Base-by-base conservation (phyloP, 106 monocot genomes). In the Apostasia ramifera region DNA sequence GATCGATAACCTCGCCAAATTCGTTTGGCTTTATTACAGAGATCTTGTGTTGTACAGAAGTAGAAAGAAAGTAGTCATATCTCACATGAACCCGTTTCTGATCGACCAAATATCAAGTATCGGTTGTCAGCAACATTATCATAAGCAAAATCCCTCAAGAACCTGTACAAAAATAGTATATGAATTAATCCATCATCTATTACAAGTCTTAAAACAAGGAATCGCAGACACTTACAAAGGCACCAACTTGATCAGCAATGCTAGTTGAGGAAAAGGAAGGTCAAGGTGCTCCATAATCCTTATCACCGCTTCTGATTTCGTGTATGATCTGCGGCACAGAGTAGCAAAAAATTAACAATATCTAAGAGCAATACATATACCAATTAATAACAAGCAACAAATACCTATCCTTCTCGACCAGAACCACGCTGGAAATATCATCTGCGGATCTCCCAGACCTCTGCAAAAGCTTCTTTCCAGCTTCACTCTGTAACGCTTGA, bases 391-490 rank as follows among this genome's bases (percentile, higher is more conserved):
- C 64, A 0, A 54, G 6, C 1, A 14, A 40, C 8, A 38, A 46
- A 42, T 57, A 95, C 95, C 91, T 84, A 59, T 95, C 76, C 71
- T 84, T 82, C 55, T 91, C 91, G 6, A 97, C 95, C 50, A 97
- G 75, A 6, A 97, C 95, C 37, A 97, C 92, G 52, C 91, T 97
- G 69, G 95, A 97, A 64, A 97, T 97, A 72, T 97, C 95, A 45
- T 97, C 89, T 3, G 95, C 89, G 0, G 86, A 72, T 64, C 95
- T 91, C 57, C 91, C 95, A 4, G 89, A 89, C 48, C 92, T 89
- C 67, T 74, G 86, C 66, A 97, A 71, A 55, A 97, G 89, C 74
- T 79, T 86, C 81, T 66, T 77, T 40, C 95, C 95, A 0, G 88
- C 69, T 39, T 92, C 84, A 53, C 92, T 89, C 76, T 97, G 95